A percentile compares a stretch with the other conserved stretches of the same genome.
Conservation (phyloP, 148 eudicot genomes). For the Fagopyrum homotropicum region DNA sequence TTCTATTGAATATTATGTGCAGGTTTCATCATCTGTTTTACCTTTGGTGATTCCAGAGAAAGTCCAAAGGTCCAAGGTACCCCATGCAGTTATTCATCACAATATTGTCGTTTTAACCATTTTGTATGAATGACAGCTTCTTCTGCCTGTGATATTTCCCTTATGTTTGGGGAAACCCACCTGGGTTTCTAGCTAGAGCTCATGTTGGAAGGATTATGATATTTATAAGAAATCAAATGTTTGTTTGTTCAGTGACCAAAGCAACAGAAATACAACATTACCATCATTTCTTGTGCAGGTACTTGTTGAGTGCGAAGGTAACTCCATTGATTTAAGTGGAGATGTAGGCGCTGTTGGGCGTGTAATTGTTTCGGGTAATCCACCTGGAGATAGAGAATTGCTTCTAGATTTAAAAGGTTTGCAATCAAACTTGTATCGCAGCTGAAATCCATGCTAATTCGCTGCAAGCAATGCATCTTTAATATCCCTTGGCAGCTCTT, state of each 20-base stretch:
- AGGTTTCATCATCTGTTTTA: constrained; percentile 67
- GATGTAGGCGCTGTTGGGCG: constrained; percentile 97
- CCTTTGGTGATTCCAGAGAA: constrained; percentile 83
- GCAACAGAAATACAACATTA: not conserved
- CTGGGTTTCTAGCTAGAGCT: not conserved
- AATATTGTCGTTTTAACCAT: not conserved
- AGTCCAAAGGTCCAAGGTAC: constrained; percentile 75
- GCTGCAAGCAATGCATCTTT: not conserved
- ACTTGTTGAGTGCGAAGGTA: constrained; percentile 97
- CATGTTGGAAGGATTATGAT: not conserved
- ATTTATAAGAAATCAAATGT: not conserved
- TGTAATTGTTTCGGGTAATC: constrained; percentile 60
- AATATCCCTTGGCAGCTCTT: not conserved
- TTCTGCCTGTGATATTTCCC: not conserved
- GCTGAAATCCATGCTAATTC: not conserved
- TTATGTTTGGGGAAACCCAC: not conserved
- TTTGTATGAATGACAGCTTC: not conserved
- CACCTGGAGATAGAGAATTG: constrained; percentile 58
- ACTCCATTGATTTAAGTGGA: constrained; percentile 95
- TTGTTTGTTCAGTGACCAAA: not conserved
- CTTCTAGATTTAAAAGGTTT: constrained; percentile 81
- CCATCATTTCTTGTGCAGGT: constrained; percentile 39
- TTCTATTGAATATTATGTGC: constrained; percentile 10
- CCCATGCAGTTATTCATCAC: not conserved
- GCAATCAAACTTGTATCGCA: not conserved